phyloP scores from a whole-genome alignment of 1,284 basidiomycete genomes.

The Gymnopus androsaceus region DNA sequence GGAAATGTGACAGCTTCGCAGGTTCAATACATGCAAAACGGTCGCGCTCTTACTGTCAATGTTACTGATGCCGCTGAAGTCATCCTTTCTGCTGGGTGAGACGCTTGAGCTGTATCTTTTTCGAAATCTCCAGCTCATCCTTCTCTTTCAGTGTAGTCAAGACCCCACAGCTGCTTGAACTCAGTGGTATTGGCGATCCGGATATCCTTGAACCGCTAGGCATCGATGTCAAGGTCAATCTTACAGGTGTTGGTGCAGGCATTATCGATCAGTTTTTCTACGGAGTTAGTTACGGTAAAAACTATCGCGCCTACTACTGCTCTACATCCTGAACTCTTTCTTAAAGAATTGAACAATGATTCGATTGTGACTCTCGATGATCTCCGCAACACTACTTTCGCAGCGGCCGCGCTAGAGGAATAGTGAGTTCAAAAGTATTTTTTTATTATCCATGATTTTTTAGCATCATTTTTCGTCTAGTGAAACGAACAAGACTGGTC shows the following conservation, averaged over 20 bases:
- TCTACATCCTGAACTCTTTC: neutral
- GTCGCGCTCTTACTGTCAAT: neutral
- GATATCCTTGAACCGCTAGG: conserved; percentile 35
- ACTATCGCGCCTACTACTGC: neutral
- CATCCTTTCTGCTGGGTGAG: neutral
- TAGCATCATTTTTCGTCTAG: conserved; percentile 13
- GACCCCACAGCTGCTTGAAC: conserved; percentile 43
- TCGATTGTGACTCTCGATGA: conserved; percentile 27
- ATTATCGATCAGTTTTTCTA: conserved; percentile 38
- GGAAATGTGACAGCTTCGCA: neutral
- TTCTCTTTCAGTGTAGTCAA: conserved; percentile 31
- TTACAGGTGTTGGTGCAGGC: conserved; percentile 45
- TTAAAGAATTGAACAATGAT: conserved; percentile 27
- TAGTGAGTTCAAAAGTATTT: conserved; percentile 23
- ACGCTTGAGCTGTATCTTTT: neutral
- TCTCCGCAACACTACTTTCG: conserved; percentile 24
- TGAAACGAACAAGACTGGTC: conserved; percentile 17
- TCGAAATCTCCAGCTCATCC: conserved; percentile 23
- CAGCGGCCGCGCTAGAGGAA: conserved; percentile 18
- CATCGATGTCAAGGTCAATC: conserved; percentile 33
- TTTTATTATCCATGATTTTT: neutral
- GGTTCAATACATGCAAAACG: neutral
- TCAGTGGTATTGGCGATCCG: conserved; percentile 41
- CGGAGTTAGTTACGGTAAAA: conserved; percentile 17
- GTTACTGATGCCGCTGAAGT: neutral